Conservation (phyloP, 1,284 basidiomycete genomes). For the Sutorius eximius region DNA sequence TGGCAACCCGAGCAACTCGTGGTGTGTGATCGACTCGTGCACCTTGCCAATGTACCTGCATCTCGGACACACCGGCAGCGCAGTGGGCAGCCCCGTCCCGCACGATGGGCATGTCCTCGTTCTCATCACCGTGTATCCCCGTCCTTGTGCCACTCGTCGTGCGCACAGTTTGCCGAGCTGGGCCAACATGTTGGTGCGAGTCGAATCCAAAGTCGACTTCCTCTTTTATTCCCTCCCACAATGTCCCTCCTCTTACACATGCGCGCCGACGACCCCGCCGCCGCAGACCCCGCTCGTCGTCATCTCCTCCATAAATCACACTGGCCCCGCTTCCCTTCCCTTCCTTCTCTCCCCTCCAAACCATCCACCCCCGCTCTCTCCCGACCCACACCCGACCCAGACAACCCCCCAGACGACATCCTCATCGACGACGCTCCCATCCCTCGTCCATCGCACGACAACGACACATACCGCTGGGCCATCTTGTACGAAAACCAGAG, state of each 20-base stretch:
- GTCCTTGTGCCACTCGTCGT: slow-evolving; percentile 15
- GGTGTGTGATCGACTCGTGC: slow-evolving; percentile 50
- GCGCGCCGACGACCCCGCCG: slow-evolving; percentile 38
- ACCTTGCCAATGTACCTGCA: slow-evolving; percentile 67
- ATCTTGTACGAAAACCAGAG: slow-evolving; percentile 77
- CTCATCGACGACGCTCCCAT: slow-evolving; percentile 35
- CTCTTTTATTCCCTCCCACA: slow-evolving; percentile 8
- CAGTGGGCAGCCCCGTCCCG: slow-evolving; percentile 52
- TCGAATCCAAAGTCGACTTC: not conserved
- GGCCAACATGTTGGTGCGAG: slow-evolving; percentile 15
- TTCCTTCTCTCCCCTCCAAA: slow-evolving; percentile 22
- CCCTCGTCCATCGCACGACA: slow-evolving; percentile 34
- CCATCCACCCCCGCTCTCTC: not conserved
- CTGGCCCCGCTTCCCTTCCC: slow-evolving; percentile 34
- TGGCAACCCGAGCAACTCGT: slow-evolving; percentile 62
- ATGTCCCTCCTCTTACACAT: slow-evolving; percentile 31
- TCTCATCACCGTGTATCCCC: slow-evolving; percentile 13
- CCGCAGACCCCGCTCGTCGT: slow-evolving; percentile 45
- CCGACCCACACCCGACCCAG: not conserved
- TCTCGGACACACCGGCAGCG: slow-evolving; percentile 65
- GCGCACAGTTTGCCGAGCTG: slow-evolving; percentile 13
- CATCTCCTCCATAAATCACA: slow-evolving; percentile 39
- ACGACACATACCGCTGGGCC: slow-evolving; percentile 71
- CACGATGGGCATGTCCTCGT: slow-evolving; percentile 57
- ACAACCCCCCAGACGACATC: slow-evolving; percentile 31